Evolutionary conservation across 345 rosid species (phyloP).

Genomic region (Syzygium aqueum): DNA sequence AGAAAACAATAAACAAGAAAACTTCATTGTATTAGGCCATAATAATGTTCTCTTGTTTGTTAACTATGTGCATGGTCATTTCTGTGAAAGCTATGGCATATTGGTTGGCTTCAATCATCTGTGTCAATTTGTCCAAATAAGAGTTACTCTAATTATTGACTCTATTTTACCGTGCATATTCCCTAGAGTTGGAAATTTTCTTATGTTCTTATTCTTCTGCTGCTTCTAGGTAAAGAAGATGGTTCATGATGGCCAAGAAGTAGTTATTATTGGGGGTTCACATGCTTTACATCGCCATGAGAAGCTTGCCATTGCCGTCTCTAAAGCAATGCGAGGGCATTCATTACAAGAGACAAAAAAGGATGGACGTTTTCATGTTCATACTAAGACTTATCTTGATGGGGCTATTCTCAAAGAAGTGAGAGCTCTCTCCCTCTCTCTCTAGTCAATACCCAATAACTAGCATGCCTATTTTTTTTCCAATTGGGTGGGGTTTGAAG

Average conservation of each 20-base stretch:
- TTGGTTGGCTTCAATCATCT: not conserved
- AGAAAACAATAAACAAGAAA: not conserved
- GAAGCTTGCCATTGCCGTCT: slow-evolving; percentile 92
- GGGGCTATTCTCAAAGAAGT: slow-evolving; percentile 98
- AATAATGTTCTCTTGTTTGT: not conserved
- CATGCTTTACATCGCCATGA: slow-evolving; percentile 91
- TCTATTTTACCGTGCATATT: not conserved
- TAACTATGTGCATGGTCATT: not conserved
- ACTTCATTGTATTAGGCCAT: not conserved
- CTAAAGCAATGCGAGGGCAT: slow-evolving; percentile 97
- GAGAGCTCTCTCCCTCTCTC: slow-evolving; percentile 10
- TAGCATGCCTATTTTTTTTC: not conserved
- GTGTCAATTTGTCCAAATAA: not conserved
- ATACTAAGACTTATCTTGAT: slow-evolving; percentile 85
- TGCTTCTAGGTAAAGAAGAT: slow-evolving; percentile 69
- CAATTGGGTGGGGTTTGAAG: not conserved
- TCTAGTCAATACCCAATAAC: not conserved
- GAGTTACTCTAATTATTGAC: not conserved
- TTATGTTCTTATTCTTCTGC: not conserved
- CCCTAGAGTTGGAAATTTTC: not conserved
- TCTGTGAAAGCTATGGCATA: not conserved
- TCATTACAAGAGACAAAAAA: slow-evolving; percentile 93
- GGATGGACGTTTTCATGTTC: slow-evolving; percentile 96
- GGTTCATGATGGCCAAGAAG: slow-evolving; percentile 91
- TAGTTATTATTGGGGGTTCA: slow-evolving; percentile 79